phyloP scores from a whole-genome alignment of 1,284 basidiomycete genomes.

The Paramarasmius palmivorus region DNA sequence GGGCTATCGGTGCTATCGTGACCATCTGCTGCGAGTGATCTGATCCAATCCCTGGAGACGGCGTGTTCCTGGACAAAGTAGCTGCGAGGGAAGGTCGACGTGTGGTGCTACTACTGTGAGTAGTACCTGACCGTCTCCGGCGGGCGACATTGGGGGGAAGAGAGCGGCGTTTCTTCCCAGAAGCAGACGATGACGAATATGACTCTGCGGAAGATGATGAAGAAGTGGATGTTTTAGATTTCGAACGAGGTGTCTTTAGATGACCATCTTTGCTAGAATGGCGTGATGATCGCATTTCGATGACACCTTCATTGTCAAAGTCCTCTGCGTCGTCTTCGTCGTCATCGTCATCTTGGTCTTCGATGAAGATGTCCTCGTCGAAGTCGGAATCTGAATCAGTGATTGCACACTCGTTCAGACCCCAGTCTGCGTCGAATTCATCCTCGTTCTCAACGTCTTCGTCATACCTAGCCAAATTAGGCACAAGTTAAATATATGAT shows the following conservation, averaged over 20 bases:
- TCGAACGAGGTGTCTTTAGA: slow-evolving; percentile 27
- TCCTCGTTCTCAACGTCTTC: slow-evolving; percentile 58
- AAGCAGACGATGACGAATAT: slow-evolving; percentile 34
- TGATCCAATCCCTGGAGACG: background rate
- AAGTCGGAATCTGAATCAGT: slow-evolving; percentile 21
- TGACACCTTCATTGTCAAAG: slow-evolving; percentile 57
- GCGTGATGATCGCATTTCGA: slow-evolving; percentile 58
- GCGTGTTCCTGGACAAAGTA: background rate
- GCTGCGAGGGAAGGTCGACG: slow-evolving; percentile 16
- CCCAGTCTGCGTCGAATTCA: slow-evolving; percentile 29
- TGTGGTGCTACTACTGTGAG: background rate
- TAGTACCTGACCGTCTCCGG: slow-evolving; percentile 24
- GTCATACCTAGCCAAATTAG: slow-evolving; percentile 52
- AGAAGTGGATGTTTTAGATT: slow-evolving; percentile 36
- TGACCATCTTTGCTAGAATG: slow-evolving; percentile 25
- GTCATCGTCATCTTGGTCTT: slow-evolving; percentile 32
- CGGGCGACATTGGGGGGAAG: slow-evolving; percentile 13
- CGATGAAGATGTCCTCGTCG: slow-evolving; percentile 11
- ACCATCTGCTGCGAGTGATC: slow-evolving; percentile 51
- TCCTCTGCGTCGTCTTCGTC: slow-evolving; percentile 50
- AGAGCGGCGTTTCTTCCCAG: slow-evolving; percentile 25
- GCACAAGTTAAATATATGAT: slow-evolving; percentile 2
- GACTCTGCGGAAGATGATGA: slow-evolving; percentile 32
- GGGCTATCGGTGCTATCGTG: slow-evolving; percentile 94
- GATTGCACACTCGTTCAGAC: slow-evolving; percentile 15